These are phyloP conservation scores for Lachnellula suecica DNA, from an alignment of 2,329 filamentous ascomycete genomes.

Conservation along the genomic window DNA sequence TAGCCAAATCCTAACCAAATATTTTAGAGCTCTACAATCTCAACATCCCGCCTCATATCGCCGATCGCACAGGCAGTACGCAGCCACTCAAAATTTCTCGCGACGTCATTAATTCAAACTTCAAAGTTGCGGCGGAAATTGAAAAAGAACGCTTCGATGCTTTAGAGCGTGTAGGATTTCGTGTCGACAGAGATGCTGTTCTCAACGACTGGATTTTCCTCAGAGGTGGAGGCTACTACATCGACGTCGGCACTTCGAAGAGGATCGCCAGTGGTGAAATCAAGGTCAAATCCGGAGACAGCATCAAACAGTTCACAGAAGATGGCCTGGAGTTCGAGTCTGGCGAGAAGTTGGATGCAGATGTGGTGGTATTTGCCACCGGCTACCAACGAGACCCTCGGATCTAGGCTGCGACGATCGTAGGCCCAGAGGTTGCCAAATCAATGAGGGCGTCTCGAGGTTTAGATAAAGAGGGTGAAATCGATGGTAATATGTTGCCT, in stretches of 20 bases:
- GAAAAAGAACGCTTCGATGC: constrained; percentile 44
- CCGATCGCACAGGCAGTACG: too few relatives aligned
- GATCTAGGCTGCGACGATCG: constrained; percentile 45
- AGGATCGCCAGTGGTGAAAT: constrained; percentile 55
- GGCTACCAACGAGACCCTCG: constrained; percentile 56
- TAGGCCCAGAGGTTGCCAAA: constrained; percentile 51
- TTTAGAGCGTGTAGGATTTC: constrained; percentile 55
- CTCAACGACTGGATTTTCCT: constrained; percentile 53
- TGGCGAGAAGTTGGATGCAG: constrained; percentile 46
- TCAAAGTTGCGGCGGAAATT: too few relatives aligned
- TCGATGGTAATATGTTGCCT: too few relatives aligned
- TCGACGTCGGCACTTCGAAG: constrained; percentile 53
- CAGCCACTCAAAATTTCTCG: too few relatives aligned
- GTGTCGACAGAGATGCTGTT: constrained; percentile 55
- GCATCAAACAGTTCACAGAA: constrained; percentile 43
- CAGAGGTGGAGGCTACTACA: constrained; percentile 58
- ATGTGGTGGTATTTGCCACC: constrained; percentile 50
- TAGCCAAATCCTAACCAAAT: too few relatives aligned
- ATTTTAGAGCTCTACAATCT: too few relatives aligned
- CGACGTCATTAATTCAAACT: too few relatives aligned
- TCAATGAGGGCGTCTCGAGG: constrained; percentile 48
- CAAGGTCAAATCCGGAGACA: constrained; percentile 46
- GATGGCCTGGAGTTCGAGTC: constrained; percentile 40
- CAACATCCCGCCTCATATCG: too few relatives aligned
- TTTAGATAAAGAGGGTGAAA: constrained; percentile 47